These are phyloP conservation scores for Pleurotus tuber-regium DNA, from an alignment of 768 basidiomycete species.

Conservation along the genomic window DNA sequence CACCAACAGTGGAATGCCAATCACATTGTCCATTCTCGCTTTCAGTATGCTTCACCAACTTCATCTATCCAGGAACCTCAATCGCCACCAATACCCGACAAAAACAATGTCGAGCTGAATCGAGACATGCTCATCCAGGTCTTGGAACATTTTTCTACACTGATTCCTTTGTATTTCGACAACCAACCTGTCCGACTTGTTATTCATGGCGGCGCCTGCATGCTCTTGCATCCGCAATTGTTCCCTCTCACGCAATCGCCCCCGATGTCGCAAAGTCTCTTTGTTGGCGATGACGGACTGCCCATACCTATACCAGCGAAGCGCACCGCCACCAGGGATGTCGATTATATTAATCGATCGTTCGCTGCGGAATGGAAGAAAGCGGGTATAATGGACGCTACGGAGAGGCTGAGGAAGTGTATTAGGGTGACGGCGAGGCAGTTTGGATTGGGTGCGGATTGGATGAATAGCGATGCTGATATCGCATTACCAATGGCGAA, in stretches of 20 bases:
- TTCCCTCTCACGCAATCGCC: constrained; percentile 28
- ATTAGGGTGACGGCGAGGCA: constrained; percentile 51
- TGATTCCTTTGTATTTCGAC: constrained; percentile 45
- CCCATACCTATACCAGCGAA: constrained; percentile 26
- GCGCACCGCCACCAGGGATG: constrained; percentile 57
- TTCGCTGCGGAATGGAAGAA: constrained; percentile 54
- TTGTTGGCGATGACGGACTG: constrained; percentile 20
- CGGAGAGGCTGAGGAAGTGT: constrained; percentile 51
- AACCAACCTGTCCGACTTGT: constrained; percentile 52
- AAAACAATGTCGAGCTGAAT: constrained; percentile 39
- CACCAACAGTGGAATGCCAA: background rate
- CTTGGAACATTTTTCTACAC: constrained; percentile 50
- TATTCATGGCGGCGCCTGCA: constrained; percentile 71
- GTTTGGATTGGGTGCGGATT: constrained; percentile 57
- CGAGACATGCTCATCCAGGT: constrained; percentile 41
- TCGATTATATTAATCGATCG: constrained; percentile 65
- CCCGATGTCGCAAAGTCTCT: constrained; percentile 14
- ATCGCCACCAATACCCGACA: constrained; percentile 12
- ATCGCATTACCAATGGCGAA: constrained; percentile 64
- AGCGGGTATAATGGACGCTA: constrained; percentile 49
- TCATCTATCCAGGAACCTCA: background rate
- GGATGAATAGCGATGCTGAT: constrained; percentile 79
- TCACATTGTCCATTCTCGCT: background rate
- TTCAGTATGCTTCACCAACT: background rate
- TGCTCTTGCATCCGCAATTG: constrained; percentile 58